A percentile compares a stretch with the other conserved stretches of the same genome.
These are phyloP conservation scores for Suhomyces atakaporum DNA, from an alignment of 1,139 yeast genomes.

Conservation along the genomic window DNA sequence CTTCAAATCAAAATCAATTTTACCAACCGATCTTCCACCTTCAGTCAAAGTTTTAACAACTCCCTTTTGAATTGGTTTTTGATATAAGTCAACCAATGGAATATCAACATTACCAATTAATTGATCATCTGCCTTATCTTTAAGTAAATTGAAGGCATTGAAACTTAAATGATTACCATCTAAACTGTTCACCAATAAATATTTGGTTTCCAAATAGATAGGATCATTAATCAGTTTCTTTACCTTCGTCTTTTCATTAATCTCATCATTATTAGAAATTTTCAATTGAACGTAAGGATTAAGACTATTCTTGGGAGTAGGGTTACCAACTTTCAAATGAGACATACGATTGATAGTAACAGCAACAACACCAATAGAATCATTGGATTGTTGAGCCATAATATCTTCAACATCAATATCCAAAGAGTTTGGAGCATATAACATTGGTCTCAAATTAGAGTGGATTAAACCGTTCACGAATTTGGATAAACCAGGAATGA, in stretches of 20 bases:
- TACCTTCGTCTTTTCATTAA: conserved; percentile 54
- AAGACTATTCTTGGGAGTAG: conserved; percentile 46
- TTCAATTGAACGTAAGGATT: conserved; percentile 62
- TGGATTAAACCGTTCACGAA: conserved; percentile 72
- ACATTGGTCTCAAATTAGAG: conserved; percentile 69
- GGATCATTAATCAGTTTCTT: conserved; percentile 60
- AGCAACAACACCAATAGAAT: conserved; percentile 68
- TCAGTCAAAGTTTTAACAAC: conserved; percentile 40
- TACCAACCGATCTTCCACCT: conserved; percentile 62
- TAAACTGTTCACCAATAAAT: conserved; percentile 57
- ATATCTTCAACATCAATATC: conserved; percentile 74
- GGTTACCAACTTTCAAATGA: conserved; percentile 44
- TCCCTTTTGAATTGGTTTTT: conserved; percentile 42
- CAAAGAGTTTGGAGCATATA: conserved; percentile 80
- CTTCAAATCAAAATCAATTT: conserved; percentile 58
- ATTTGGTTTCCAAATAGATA: conserved; percentile 64
- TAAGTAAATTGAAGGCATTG: conserved; percentile 51
- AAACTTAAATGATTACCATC: conserved; percentile 57
- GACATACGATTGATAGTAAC: conserved; percentile 59
- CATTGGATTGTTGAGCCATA: conserved; percentile 61
- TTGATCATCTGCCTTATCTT: conserved; percentile 55
- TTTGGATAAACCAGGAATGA: conserved; percentile 76
- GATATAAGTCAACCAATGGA: conserved; percentile 60
- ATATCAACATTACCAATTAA: conserved; percentile 59
- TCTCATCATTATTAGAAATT: conserved; percentile 46